Evolutionary conservation across 129 eudicot genomes (phyloP), one percentile per base, ranked within the genome.

Genomic region (Flaveria bidentis): DNA sequence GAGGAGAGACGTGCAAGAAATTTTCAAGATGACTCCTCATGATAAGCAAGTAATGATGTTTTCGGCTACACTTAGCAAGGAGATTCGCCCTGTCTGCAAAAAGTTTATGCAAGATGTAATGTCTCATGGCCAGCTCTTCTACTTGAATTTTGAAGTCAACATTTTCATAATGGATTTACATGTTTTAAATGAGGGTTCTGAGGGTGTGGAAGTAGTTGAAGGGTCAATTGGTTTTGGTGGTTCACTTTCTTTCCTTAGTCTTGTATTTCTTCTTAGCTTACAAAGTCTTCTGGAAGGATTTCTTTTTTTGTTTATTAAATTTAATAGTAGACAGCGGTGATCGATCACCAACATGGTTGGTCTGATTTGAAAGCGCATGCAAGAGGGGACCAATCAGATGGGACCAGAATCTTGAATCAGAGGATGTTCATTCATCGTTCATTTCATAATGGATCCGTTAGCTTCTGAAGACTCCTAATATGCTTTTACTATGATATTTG

Each of bases 61-160:
- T 77, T 94, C 98, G 6, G 98, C 98, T 33, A 94, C 98, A 2
- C 84, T 94, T 75, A 91, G 98, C 96, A 94, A 94, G 89, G 98
- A 88, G 76, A 94, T 94, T 75, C 98, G 98, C 13, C 98, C 98
- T 0, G 97, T 94, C 71, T 94, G 98, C 98, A 94, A 94, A 85
- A 94, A 94, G 77, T 94, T 94, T 61, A 94, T 94, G 98, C 98
- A 94, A 94, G 98, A 94, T 94, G 98, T 94, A 94, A 93, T 93
- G 78, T 91, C 71, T 88, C 86, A 68, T 86, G 96, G 88, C 96
- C 91, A 88, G 88, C 84, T 75, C 90, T 87, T 78, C 90, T 90
- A 82, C 91, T 86, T 87, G 87, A 84, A 81, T 80, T 80, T 86
- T 65, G 79, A 84, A 83, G 89, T 86, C 88, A 87, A 75, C 80